Base-by-base conservation (phyloP, 2,329 filamentous ascomycete species). In the Neophaeococcomyces mojaviensis region DNA sequence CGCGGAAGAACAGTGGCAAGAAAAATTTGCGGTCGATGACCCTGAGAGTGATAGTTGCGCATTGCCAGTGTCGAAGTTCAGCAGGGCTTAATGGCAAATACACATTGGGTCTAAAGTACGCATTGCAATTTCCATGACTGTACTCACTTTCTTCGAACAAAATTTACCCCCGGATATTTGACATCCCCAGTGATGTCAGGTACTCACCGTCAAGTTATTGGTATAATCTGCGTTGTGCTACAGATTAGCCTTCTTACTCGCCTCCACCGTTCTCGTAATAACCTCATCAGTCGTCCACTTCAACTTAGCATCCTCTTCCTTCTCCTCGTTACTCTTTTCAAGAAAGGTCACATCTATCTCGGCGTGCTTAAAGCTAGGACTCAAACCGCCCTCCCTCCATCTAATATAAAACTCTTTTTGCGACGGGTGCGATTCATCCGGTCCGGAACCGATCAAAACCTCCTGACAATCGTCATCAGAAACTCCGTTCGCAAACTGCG, bases 381-480 rank as follows among this genome's bases (percentile, higher is more conserved):
- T 9, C 32, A 19, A 9, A 9, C 31, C 22, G 7, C 16, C 13
- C 12, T 22, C 8, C 32, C 13, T 10, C 15, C n/a, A 32, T 28
- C 33, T 8, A 10, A 28, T 10, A 28, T 28, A 28, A 28, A 18
- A 10, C 6, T 37, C 41, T 4, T 36, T 33, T 12, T 44, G 19
- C 32, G 24, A 36, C 3, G 36, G 33, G 7, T 22, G 33, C 10
- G 16, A 10, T 2, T 34, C 24, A 15, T 46, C 61, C 49, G 62
- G 53, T 45, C 61, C 70, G 60, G 60, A 63, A 47, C 65, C 67
- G 68, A 67, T 62, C 4, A 62, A 68, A 15, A 86, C 79, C 66
- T 95, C 82, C 70, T 98, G 88, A 59, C 88, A 95, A 66, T 98
- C 92, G 68, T 97, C 90, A 1, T 75, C 68, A 0, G 68, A 77